Base-by-base conservation (phyloP, 352 stramenopile genomes). In the Phytopythium delawarense region DNA sequence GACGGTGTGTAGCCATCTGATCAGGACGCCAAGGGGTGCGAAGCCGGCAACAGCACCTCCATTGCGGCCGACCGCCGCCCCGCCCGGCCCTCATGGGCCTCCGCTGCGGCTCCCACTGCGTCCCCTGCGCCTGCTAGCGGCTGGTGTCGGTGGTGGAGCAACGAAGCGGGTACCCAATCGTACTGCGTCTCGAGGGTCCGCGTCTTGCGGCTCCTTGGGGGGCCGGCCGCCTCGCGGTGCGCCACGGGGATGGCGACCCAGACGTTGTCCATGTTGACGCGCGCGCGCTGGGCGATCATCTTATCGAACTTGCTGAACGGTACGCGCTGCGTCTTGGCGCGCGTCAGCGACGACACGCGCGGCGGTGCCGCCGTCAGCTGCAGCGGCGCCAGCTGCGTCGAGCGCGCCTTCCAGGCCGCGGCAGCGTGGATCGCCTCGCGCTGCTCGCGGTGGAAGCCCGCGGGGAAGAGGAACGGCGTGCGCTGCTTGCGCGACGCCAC, bases 221-320 rank as follows among this genome's bases (percentile, higher is more conserved):
- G 21, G 0, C 12, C 13, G 0, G 39, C 39, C 4, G 39, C 39
- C 4, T n/a, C 40, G 4, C n/a, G 40, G 30, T 75, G 65, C 13
- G 37, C 61, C 51, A 78, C 70, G 1, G 81, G 81, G 30, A 90
- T 79, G 23, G 81, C 78, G 20, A 90, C 78, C 78, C 78, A 90
- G 51, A 87, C 61, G 51, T 85, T 85, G 40, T 66, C 57, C 42
- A 81, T 52, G 57, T 87, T 88, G 25, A 90, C 81, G 35, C 67
- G 70, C 25, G 70, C 70, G 30, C 74, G 66, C 61, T 66, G 61
- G 9, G 60, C 64, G 13, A 72, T 50, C n/a, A 84, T 81, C 53
- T 74, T 72, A 58, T 85, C 64, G n/a, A 81, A 86, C 52, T 73
- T 78, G 50, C 62, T 57, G 39, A 88, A 77, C 2, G 69, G 67